These are phyloP conservation scores for Rhizophora apiculata DNA, from an alignment of 345 rosid genomes.

Conservation along the genomic window DNA sequence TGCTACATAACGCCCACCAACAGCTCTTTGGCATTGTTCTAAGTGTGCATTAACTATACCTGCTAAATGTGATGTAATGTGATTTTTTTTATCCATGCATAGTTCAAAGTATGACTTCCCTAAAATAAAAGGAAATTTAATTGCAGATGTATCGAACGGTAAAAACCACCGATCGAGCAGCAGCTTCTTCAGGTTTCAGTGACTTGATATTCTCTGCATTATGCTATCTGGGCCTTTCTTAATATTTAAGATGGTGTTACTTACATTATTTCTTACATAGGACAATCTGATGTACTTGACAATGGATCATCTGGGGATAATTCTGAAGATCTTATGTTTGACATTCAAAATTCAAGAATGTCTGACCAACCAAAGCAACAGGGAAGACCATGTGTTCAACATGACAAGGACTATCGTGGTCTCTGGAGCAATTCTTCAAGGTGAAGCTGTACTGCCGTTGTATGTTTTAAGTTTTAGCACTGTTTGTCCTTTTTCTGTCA, in stretches of 20 bases:
- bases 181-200: constrained; percentile 58
- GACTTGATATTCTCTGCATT: background rate
- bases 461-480: background rate
- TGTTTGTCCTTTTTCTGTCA: constrained; percentile 2
- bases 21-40: too few species aligned
- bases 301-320: constrained; percentile 85
- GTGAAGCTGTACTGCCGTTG: constrained; percentile 20
- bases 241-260: background rate
- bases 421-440: constrained; percentile 77
- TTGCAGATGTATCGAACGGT: constrained; percentile 72
- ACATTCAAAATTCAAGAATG: constrained; percentile 52
- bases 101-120: background rate
- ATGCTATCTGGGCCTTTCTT: background rate
- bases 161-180: constrained; percentile 65
- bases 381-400: constrained; percentile 36
- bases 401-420: constrained; percentile 44
- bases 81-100: background rate
- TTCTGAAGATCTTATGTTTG: constrained; percentile 82
- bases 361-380: constrained; percentile 43
- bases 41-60: too few species aligned
- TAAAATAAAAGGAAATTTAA: background rate
- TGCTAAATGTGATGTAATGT: background rate
- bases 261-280: constrained; percentile 22
- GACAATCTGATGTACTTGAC: constrained; percentile 66
- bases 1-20: too few species aligned